Conservation (phyloP, 305 asterid species). For the Caryopteris hybrid region DNA sequence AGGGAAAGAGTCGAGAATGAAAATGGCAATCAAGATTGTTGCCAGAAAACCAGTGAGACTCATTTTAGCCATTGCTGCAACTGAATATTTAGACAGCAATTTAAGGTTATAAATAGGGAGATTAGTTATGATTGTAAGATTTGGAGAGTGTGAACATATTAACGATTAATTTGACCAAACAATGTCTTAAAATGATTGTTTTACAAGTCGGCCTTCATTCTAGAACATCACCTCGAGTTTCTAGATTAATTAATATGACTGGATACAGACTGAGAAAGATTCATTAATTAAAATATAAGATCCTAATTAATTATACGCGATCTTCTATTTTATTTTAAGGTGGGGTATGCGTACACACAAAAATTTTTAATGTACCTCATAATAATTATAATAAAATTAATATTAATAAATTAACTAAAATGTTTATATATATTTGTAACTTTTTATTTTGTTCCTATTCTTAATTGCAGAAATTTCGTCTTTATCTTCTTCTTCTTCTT, state of each 20-base stretch:
- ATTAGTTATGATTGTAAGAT: background rate
- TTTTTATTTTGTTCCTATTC: too few species aligned
- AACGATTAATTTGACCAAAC: constrained; percentile 12
- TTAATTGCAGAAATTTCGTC: too few species aligned
- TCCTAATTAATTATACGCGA: too few species aligned
- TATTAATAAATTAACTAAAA: too few species aligned
- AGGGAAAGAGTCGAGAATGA: constrained; percentile 7
- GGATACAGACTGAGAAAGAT: too few species aligned
- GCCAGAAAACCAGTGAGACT: background rate
- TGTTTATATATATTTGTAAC: too few species aligned
- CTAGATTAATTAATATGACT: background rate
- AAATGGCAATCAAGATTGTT: constrained; percentile 15
- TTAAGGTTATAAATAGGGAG: constrained; percentile 5
- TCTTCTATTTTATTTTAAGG: too few species aligned
- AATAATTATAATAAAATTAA: too few species aligned
- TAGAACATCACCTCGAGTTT: background rate
- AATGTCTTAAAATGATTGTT: background rate
- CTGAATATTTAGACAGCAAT: background rate
- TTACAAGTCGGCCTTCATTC: constrained; percentile 5
- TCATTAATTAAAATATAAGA: too few species aligned
- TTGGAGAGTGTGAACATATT: constrained; percentile 20
- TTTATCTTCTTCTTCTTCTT: too few species aligned
- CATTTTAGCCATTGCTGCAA: constrained; percentile 1
- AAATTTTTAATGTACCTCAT: too few species aligned
- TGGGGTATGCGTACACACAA: too few species aligned